Evolutionary conservation across 768 basidiomycete species (phyloP).

Genomic region (Leccinum disarticulatum): DNA sequence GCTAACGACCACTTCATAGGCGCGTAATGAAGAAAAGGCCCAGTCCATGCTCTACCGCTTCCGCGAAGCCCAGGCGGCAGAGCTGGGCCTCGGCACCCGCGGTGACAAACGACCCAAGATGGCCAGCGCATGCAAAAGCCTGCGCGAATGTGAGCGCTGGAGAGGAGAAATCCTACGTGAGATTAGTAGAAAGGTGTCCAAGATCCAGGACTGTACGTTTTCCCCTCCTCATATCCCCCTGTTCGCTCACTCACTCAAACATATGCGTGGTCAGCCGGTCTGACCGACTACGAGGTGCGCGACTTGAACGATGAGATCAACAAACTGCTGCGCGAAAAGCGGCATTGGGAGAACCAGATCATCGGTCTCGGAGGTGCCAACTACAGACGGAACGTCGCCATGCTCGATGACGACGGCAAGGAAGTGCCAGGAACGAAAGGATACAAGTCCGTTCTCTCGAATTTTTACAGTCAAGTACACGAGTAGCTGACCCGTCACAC

Average conservation of each 20-base stretch:
- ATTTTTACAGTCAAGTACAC: background rate
- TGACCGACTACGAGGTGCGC: constrained; percentile 94
- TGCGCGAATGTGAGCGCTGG: constrained; percentile 95
- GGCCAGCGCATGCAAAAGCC: constrained; percentile 88
- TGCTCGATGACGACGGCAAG: constrained; percentile 92
- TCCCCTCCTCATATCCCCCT: background rate
- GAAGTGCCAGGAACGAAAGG: constrained; percentile 97
- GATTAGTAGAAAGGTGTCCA: constrained; percentile 94
- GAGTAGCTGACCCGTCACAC: background rate
- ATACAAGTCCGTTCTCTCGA: constrained; percentile 71
- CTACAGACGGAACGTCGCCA: constrained; percentile 89
- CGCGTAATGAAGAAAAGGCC: constrained; percentile 97
- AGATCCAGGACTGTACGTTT: constrained; percentile 89
- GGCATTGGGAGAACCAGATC: constrained; percentile 98
- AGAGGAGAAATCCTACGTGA: constrained; percentile 93
- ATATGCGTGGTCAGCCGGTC: constrained; percentile 57
- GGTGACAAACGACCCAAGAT: constrained; percentile 86
- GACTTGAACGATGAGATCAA: constrained; percentile 99
- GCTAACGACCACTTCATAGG: constrained; percentile 43
- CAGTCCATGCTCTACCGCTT: constrained; percentile 95
- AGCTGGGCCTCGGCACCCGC: constrained; percentile 87
- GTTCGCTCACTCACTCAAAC: background rate
- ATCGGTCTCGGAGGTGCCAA: constrained; percentile 96
- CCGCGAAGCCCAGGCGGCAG: constrained; percentile 93
- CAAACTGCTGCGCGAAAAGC: constrained; percentile 89